These are phyloP conservation scores for Euptelea pleiosperma DNA, from an alignment of 164 flowering plant genomes.

Conservation along the genomic window DNA sequence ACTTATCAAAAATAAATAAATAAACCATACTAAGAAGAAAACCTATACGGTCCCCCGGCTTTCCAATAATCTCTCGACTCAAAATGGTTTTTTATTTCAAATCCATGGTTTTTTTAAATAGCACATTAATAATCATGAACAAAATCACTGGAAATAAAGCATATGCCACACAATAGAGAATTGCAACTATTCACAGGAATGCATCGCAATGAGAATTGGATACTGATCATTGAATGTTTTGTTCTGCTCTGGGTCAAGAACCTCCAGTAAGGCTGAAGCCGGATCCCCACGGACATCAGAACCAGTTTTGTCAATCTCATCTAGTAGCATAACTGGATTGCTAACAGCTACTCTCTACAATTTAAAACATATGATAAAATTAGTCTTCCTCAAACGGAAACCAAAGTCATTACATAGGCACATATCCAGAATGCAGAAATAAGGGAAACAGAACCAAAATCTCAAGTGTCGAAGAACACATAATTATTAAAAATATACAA, in stretches of 20 bases:
- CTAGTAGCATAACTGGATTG: constrained; percentile 97
- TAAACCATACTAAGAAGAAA: no score
- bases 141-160: no score
- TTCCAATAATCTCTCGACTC: no score
- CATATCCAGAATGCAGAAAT: neutral
- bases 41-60: no score
- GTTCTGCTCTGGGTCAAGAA: constrained; percentile 99
- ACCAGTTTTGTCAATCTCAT: constrained; percentile 99
- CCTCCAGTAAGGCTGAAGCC: constrained; percentile 97
- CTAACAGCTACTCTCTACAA: constrained; percentile 79
- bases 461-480: no score
- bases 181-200: no score
- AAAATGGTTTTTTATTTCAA: no score
- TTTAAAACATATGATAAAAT: constrained; percentile 11
- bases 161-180: no score
- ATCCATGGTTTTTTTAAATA: no score
- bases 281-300: constrained; percentile 99
- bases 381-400: constrained; percentile 1
- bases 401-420: neutral
- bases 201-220: constrained; percentile 39
- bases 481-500: no score
- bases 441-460: neutral
- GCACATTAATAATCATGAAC: no score
- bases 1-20: no score
- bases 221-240: constrained; percentile 98